phyloP scores from a whole-genome alignment of 495 filamentous ascomycete genomes.

The Penicillium roqueforti region DNA sequence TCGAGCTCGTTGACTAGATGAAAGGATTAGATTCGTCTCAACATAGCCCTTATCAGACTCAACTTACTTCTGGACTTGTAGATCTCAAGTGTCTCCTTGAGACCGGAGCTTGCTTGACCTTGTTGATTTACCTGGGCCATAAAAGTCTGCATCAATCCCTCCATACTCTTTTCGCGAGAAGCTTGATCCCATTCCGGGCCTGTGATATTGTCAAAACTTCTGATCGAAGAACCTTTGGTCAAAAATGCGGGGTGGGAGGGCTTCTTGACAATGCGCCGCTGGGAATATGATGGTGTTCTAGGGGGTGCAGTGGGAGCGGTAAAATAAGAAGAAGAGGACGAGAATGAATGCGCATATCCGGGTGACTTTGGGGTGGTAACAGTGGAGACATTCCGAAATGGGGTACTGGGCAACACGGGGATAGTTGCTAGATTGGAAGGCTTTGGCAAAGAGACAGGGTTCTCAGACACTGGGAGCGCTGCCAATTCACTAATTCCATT shows the following conservation, averaged over 20 bases:
- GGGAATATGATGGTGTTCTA: conserved; percentile 1
- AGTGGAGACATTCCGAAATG: neutral
- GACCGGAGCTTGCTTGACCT: conserved; percentile 53
- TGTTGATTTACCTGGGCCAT: conserved; percentile 59
- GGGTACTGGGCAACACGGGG: neutral
- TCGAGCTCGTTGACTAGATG: conserved; percentile 64
- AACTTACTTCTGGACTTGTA: conserved; percentile 71
- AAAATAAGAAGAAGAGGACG: neutral
- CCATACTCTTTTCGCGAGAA: conserved; percentile 59
- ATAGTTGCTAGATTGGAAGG: neutral
- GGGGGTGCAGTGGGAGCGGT: conserved; percentile 7
- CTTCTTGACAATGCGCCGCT: conserved; percentile 24
- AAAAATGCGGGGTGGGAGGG: conserved; percentile 47
- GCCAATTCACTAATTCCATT: neutral
- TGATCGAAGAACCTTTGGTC: conserved; percentile 65
- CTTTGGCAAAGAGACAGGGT: neutral
- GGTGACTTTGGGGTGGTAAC: neutral
- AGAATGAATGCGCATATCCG: neutral
- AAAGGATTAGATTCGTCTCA: conserved; percentile 4
- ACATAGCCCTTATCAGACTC: neutral
- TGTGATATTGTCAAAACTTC: conserved; percentile 40
- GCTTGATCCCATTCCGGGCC: conserved; percentile 69
- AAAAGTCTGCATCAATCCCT: conserved; percentile 56
- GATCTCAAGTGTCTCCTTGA: conserved; percentile 65
- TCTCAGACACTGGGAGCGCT: neutral